Conservation (phyloP, 495 filamentous ascomycete species). For the Neurospora sp. region DNA sequence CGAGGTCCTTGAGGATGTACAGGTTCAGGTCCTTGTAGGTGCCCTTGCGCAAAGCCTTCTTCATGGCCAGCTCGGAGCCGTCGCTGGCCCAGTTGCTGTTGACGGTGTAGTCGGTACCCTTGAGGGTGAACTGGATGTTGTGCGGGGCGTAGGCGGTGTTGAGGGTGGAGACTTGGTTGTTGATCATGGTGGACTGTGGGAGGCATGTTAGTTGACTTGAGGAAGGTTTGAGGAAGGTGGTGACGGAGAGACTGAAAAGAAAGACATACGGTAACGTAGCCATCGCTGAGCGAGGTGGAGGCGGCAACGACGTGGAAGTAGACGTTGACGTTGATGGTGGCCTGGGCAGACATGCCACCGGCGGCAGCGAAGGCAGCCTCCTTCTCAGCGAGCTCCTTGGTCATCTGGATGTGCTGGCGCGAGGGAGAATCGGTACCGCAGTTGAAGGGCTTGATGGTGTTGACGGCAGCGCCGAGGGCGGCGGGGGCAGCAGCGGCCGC, state of each 20-base stretch:
- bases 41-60: constrained; percentile 48
- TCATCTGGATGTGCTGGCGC: constrained; percentile 22
- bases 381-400: constrained; percentile 22
- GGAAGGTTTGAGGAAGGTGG: no score
- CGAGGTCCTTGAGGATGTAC: constrained; percentile 49
- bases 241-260: no score
- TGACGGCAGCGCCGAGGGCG: constrained; percentile 17
- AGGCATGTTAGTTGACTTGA: not conserved
- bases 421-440: constrained; percentile 36
- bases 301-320: constrained; percentile 56
- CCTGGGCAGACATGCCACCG: constrained; percentile 15
- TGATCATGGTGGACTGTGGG: constrained; percentile 23
- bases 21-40: constrained; percentile 52
- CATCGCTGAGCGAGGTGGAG: constrained; percentile 32
- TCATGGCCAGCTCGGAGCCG: constrained; percentile 42
- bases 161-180: constrained; percentile 35
- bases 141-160: constrained; percentile 42
- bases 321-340: constrained; percentile 34
- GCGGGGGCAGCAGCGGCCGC: constrained; percentile 22
- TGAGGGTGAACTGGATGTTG: constrained; percentile 44
- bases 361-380: constrained; percentile 8
- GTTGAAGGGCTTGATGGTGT: constrained; percentile 4
- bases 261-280: constrained; percentile 42
- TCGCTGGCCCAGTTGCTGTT: constrained; percentile 48
- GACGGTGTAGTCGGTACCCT: constrained; percentile 42